Evolutionary conservation across 2,329 filamentous ascomycete genomes (phyloP), one percentile per base, ranked within the genome.

Genomic region (Xylariaceae sp.): DNA sequence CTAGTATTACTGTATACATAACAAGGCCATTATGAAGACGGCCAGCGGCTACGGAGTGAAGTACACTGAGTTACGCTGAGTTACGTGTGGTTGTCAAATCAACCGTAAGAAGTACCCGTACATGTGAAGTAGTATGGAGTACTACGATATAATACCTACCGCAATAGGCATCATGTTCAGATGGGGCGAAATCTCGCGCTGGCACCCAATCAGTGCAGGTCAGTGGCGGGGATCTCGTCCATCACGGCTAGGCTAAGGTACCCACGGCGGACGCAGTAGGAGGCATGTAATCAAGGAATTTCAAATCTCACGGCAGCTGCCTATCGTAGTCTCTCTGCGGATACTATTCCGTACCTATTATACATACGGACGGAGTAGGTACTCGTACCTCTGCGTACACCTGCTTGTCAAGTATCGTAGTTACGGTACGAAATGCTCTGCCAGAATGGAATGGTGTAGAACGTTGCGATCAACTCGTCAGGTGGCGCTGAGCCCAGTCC

Each of bases 401-500:
- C 23, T 30, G 23, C 23, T 5, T 5, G 23, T 30, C 23, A 30
- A 30, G 23, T 30, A 30, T 30, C 23, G 23, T 2, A 30, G 23
- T 30, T 30, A 30, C 23, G 23, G 23, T 30, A 30, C 23, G 23
- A 30, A 30, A 30, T 30, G 4, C 23, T 30, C 23, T 30, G 23
- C 23, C 23, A 30, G 23, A 30, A 5, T 30, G 23, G 17, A 18
- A 18, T n/a, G 4, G 23, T 23, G 18, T 15, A 51, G 18, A 62
- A 65, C 51, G 53, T 66, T 42, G 56, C 55, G 55, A 60, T 66
- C 64, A 66, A 68, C 5, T 66, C 64, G 53, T 57, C 58, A 62
- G 67, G 67, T 68, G 60, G 61, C 63, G 68, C 68, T 30, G 61
- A 64, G 61, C 58, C 62, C 63, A 62, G 62, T 64, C 64, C 57